Evolutionary conservation across 2,329 filamentous ascomycete species (phyloP).

Genomic region (Dactylellina leptospora): DNA sequence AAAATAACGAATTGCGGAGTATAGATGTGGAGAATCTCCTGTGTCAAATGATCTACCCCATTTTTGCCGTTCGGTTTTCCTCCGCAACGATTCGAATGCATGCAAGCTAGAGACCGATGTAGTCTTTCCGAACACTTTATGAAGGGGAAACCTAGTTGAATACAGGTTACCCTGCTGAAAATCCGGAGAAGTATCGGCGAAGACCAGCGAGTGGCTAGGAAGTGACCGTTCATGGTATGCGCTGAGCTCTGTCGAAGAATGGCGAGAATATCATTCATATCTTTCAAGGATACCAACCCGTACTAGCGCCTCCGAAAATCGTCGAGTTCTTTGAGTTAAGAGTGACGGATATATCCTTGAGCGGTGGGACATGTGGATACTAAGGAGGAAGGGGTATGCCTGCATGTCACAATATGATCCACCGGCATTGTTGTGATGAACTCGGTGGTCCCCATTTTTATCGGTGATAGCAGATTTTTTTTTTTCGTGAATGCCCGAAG

Average conservation of each 20-base stretch:
- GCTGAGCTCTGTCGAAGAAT: conserved; percentile 19
- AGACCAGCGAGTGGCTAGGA: neutral
- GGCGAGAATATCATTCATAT: conserved; percentile 18
- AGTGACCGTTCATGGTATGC: neutral
- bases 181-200: conserved; percentile 40
- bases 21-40: conserved; percentile 40
- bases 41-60: conserved; percentile 36
- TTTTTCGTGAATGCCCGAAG: neutral
- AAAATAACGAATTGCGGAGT: conserved; percentile 25
- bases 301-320: conserved; percentile 20
- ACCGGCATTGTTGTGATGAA: neutral
- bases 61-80: conserved; percentile 22
- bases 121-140: conserved; percentile 38
- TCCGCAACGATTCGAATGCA: conserved; percentile 5
- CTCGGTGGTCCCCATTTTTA: conserved; percentile 4
- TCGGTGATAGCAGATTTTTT: conserved; percentile 12
- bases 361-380: conserved; percentile 36
- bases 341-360: conserved; percentile 26
- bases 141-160: neutral
- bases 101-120: conserved; percentile 12
- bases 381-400: conserved; percentile 25
- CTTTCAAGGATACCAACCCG: conserved; percentile 23
- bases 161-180: conserved; percentile 32
- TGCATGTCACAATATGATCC: conserved; percentile 26
- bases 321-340: conserved; percentile 3